These are phyloP conservation scores for Aspergillus sclerotioniger DNA, from an alignment of 495 filamentous ascomycete genomes.

Conservation along the genomic window DNA sequence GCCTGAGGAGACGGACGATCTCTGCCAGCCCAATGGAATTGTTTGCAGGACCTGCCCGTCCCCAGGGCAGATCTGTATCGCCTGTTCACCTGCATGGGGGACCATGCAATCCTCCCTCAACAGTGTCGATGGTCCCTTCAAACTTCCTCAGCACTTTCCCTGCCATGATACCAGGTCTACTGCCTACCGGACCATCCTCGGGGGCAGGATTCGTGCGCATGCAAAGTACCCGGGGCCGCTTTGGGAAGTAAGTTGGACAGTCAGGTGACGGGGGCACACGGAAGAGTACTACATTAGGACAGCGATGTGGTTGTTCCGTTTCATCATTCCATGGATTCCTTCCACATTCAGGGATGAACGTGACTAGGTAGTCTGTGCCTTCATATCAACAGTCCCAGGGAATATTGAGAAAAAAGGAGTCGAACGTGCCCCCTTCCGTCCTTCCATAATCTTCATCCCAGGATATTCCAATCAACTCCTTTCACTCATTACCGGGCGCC, in stretches of 20 bases:
- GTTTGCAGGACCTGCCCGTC: too few species aligned
- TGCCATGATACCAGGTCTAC: not conserved
- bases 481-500: not conserved
- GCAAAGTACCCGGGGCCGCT: too few species aligned
- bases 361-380: not conserved
- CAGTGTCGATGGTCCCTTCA: not conserved
- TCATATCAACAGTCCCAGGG: not conserved
- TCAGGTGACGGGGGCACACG: not conserved
- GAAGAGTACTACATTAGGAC: not conserved
- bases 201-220: not conserved
- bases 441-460: not conserved
- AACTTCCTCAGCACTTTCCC: not conserved
- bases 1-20: too few species aligned
- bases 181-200: not conserved
- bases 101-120: not conserved
- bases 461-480: not conserved
- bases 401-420: not conserved
- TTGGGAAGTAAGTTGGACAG: not conserved
- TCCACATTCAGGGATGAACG: not conserved
- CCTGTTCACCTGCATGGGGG: not conserved
- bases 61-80: not conserved
- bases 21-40: not conserved
- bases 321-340: not conserved
- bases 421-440: not conserved
- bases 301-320: not conserved